phyloP scores from a whole-genome alignment of 192 early-diverging fungal species.

The Mortierella claussenii region DNA sequence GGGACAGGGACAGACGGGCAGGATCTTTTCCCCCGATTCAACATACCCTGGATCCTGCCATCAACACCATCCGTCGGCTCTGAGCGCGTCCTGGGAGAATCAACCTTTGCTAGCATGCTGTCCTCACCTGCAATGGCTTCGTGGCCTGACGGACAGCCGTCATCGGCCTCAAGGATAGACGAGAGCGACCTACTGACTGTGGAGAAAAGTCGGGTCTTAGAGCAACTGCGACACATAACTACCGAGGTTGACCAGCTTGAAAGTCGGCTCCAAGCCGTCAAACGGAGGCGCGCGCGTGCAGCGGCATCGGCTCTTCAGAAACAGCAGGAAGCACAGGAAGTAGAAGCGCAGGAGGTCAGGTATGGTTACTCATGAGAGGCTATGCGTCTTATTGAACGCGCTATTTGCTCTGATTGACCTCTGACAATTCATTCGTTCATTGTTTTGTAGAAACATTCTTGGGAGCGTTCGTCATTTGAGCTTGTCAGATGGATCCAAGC shows the following conservation, averaged over 20 bases:
- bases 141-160: not conserved
- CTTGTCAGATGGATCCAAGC: slow-evolving; percentile 4
- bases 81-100: not conserved
- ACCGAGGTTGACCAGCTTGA: slow-evolving; percentile 34
- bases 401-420: not conserved
- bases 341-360: slow-evolving; percentile 45
- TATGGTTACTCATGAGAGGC: not conserved
- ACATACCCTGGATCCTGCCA: no score
- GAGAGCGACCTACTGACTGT: slow-evolving; percentile 19
- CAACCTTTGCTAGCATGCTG: not conserved
- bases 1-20: no score
- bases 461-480: slow-evolving; percentile 25
- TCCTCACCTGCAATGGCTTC: not conserved
- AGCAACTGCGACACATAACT: slow-evolving; percentile 25
- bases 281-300: slow-evolving; percentile 21
- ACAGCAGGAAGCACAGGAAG: slow-evolving; percentile 35
- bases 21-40: no score
- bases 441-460: slow-evolving; percentile 20
- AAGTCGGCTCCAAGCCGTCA: slow-evolving; percentile 22
- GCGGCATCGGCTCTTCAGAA: slow-evolving; percentile 23
- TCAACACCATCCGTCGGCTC: not conserved
- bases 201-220: slow-evolving; percentile 39
- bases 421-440: not conserved
- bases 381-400: not conserved
- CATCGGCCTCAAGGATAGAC: slow-evolving; percentile 1